Percentiles rank a stretch among this genome's conserved stretches.
These are phyloP conservation scores for Epichloe elymi DNA, from an alignment of 2,329 filamentous ascomycete species.

Conservation along the genomic window DNA sequence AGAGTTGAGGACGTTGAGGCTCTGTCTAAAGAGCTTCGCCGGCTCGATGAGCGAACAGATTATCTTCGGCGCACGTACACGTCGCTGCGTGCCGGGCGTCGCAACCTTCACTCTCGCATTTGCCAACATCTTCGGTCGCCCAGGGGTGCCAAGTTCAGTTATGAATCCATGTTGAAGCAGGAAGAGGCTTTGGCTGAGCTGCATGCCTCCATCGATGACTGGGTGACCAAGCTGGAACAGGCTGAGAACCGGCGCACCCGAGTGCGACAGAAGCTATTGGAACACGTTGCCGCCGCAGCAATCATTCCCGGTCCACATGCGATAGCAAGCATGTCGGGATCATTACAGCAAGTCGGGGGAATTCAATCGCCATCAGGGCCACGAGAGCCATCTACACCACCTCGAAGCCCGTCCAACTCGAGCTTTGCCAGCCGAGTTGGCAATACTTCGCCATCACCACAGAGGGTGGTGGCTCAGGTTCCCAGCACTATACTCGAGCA, in stretches of 20 bases:
- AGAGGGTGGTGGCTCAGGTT: conserved; percentile 38
- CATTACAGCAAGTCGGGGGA: conserved; percentile 28
- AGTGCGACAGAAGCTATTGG: conserved; percentile 66
- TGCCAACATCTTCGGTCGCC: conserved; percentile 64
- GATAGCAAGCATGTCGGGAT: conserved; percentile 19
- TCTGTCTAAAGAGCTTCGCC: conserved; percentile 60
- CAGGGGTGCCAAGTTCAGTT: conserved; percentile 56
- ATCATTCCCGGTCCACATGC: conserved; percentile 27
- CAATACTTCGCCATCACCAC: conserved; percentile 33
- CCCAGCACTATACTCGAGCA: conserved; percentile 43
- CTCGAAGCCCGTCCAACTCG: conserved; percentile 7
- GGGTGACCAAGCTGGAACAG: conserved; percentile 66
- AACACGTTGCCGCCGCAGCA: conserved; percentile 64
- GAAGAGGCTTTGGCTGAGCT: conserved; percentile 68
- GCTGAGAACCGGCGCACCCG: conserved; percentile 65
- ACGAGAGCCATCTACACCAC: conserved; percentile 38
- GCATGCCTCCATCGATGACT: conserved; percentile 67
- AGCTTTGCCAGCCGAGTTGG: conserved; percentile 17
- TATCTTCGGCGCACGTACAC: conserved; percentile 67
- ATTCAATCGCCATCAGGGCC: conserved; percentile 22
- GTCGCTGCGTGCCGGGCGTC: conserved; percentile 60
- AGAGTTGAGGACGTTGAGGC: conserved; percentile 47
- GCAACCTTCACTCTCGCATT: conserved; percentile 64
- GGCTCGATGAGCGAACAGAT: conserved; percentile 64
- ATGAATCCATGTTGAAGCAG: conserved; percentile 64